Conservation (phyloP, 2,329 filamentous ascomycete genomes). For the Sclerotinia spermophila region DNA sequence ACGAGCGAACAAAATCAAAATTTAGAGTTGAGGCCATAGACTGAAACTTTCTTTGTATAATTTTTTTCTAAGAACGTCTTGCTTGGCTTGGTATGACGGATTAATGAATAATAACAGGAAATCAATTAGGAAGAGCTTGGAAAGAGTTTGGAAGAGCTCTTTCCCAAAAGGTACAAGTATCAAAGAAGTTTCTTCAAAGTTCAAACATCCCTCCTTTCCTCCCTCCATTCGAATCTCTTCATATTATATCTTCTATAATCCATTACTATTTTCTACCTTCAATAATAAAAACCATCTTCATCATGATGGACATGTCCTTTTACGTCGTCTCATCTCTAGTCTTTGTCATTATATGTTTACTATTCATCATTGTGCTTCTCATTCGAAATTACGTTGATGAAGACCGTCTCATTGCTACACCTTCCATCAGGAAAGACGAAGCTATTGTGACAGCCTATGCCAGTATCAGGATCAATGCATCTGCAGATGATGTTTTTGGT, state of each 20-base stretch:
- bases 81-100: neutral
- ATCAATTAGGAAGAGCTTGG: neutral
- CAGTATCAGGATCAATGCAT: slow-evolving; percentile 24
- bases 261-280: too few species aligned
- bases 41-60: neutral
- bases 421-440: slow-evolving; percentile 19
- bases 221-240: neutral
- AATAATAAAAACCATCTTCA: neutral
- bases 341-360: slow-evolving; percentile 8
- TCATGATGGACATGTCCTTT: neutral
- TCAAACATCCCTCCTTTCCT: neutral
- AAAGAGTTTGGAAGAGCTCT: too few species aligned
- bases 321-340: slow-evolving; percentile 9
- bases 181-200: neutral
- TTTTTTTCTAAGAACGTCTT: neutral
- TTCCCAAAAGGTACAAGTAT: neutral
- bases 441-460: slow-evolving; percentile 24
- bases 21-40: too few species aligned
- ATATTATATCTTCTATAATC: neutral
- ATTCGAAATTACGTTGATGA: slow-evolving; percentile 19
- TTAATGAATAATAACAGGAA: too few species aligned
- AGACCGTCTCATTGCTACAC: slow-evolving; percentile 20
- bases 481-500: slow-evolving; percentile 26
- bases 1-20: neutral
- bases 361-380: slow-evolving; percentile 22